phyloP scores from a whole-genome alignment of 306 rosid species.

The Citrullus colocynthis region DNA sequence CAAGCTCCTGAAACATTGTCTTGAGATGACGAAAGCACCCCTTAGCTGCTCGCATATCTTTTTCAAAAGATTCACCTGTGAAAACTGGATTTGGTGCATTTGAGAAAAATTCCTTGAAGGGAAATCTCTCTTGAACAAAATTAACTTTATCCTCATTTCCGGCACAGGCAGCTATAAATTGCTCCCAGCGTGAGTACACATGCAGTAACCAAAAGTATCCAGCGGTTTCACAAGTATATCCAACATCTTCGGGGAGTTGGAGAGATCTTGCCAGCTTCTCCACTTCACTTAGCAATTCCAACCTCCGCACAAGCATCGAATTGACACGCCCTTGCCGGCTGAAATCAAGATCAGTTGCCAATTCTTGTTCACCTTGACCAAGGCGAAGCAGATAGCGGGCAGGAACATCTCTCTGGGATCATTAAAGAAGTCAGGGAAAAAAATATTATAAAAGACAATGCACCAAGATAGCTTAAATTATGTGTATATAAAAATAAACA shows the following conservation, averaged over 20 bases:
- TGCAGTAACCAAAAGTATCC: constrained; percentile 99
- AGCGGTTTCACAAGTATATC: constrained; percentile 98
- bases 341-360: constrained; percentile 96
- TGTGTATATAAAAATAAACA: not conserved
- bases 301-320: constrained; percentile 85
- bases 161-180: constrained; percentile 66
- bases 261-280: constrained; percentile 96
- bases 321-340: constrained; percentile 98
- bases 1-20: constrained; percentile 95
- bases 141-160: constrained; percentile 53
- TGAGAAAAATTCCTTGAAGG: constrained; percentile 83
- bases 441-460: not conserved
- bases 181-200: constrained; percentile 97
- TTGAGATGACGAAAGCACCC: constrained; percentile 90
- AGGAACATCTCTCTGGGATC: constrained; percentile 86
- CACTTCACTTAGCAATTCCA: constrained; percentile 84
- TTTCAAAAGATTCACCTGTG: constrained; percentile 75
- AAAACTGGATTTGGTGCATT: constrained; percentile 56
- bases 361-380: constrained; percentile 99
- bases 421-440: not conserved
- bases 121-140: constrained; percentile 75
- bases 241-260: constrained; percentile 92
- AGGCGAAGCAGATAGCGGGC: constrained; percentile 98
- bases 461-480: not conserved
- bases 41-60: constrained; percentile 77